Percentiles rank a stretch among this genome's conserved stretches.
These are phyloP conservation scores for Starmera quercuum DNA, from an alignment of 805 yeast genomes.

Conservation along the genomic window DNA sequence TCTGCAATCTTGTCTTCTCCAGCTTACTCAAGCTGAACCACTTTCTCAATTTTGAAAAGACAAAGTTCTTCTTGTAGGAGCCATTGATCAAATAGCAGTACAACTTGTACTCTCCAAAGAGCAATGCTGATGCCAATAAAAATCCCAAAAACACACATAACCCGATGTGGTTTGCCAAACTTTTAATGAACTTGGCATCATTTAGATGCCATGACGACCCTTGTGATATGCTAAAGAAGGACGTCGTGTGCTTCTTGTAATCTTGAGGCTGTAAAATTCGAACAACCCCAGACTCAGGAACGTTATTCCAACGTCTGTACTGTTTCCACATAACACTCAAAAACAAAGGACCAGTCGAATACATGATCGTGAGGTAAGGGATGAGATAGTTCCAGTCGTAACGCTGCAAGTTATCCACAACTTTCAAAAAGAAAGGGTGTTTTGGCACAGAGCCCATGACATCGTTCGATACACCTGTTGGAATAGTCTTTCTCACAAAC, in stretches of 20 bases:
- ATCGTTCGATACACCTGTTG: slow-evolving; percentile 89
- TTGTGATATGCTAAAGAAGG: slow-evolving; percentile 66
- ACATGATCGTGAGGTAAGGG: slow-evolving; percentile 89
- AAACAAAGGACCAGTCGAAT: slow-evolving; percentile 86
- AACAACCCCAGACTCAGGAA: slow-evolving; percentile 57
- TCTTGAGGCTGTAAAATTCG: slow-evolving; percentile 67
- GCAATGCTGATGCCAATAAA: slow-evolving; percentile 38
- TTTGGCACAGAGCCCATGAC: slow-evolving; percentile 85
- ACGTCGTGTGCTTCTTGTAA: slow-evolving; percentile 51
- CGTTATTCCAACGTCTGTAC: slow-evolving; percentile 68
- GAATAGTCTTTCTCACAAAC: slow-evolving; percentile 78
- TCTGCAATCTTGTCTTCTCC: slow-evolving; percentile 11
- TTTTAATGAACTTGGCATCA: slow-evolving; percentile 75
- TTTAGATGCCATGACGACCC: slow-evolving; percentile 93
- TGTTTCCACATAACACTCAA: slow-evolving; percentile 83
- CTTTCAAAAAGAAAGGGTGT: slow-evolving; percentile 78
- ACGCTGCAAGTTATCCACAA: slow-evolving; percentile 51
- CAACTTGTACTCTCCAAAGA: slow-evolving; percentile 40
- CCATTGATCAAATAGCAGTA: slow-evolving; percentile 32
- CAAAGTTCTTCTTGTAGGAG: slow-evolving; percentile 12
- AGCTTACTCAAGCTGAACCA: background rate
- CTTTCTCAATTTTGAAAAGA: background rate
- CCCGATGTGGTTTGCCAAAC: slow-evolving; percentile 66
- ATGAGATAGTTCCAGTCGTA: slow-evolving; percentile 71
- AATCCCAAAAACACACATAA: slow-evolving; percentile 69